Evolutionary conservation across 495 filamentous ascomycete genomes (phyloP).

Genomic region (Penicillium tannophilum): DNA sequence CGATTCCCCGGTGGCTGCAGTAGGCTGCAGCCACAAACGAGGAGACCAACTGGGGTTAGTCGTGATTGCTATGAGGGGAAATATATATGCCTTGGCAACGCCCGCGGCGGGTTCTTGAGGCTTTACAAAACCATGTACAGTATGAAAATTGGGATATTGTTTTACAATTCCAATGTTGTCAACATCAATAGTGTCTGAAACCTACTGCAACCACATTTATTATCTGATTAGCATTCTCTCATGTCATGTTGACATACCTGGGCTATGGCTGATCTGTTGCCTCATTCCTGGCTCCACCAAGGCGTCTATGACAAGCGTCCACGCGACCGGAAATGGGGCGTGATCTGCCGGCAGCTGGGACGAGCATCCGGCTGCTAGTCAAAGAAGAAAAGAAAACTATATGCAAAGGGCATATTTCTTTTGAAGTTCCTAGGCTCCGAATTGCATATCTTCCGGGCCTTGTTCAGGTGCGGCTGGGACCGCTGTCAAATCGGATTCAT

Average conservation of each 20-base stretch:
- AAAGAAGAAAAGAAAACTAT: neutral
- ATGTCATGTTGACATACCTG: neutral
- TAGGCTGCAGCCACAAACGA: conserved; percentile 4
- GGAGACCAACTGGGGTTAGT: neutral
- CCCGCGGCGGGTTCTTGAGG: neutral
- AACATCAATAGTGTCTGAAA: neutral
- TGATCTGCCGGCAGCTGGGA: neutral
- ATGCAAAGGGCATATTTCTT: neutral
- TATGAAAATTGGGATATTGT: no score
- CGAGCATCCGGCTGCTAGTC: neutral
- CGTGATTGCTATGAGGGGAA: neutral
- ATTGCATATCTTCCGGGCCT: no score
- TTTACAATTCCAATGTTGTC: no score
- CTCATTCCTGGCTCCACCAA: neutral
- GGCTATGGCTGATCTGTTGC: neutral
- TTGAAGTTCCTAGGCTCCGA: neutral
- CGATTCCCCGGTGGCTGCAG: conserved; percentile 5
- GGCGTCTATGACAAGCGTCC: neutral
- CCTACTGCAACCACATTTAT: neutral
- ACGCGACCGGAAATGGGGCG: neutral
- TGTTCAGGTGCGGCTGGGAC: no score
- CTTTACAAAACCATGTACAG: neutral
- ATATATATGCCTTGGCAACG: neutral
- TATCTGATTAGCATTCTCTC: neutral
- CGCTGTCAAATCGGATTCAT: no score